A percentile compares a stretch with the other conserved stretches of the same genome.
Conservation (phyloP, 179 eudicot genomes). For the Corrigiola litoralis region DNA sequence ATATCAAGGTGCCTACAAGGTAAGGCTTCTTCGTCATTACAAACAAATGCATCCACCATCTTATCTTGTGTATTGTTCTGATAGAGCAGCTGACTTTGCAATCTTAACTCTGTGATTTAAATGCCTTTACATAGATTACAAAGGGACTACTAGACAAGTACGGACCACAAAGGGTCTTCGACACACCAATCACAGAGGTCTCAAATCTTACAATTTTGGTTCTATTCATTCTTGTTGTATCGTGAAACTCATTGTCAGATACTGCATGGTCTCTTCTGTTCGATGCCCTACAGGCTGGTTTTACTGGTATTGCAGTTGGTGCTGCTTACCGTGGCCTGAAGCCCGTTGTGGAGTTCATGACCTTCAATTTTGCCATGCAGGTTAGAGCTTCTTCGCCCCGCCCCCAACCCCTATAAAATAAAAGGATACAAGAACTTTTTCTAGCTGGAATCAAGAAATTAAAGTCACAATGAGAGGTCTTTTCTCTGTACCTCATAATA, state of each 20-base stretch:
- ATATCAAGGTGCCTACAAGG: constrained; percentile 98
- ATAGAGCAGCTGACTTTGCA: background rate
- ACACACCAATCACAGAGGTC: constrained; percentile 98
- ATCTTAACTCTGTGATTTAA: background rate
- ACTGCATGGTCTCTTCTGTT: too few species aligned
- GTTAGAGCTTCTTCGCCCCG: too few species aligned
- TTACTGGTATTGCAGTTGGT: constrained; percentile 90
- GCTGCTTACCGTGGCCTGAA: constrained; percentile 74
- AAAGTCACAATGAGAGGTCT: too few species aligned
- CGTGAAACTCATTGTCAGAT: too few species aligned
- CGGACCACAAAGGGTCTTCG: constrained; percentile 89
- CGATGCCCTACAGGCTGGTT: constrained; percentile 94
- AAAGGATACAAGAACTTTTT: too few species aligned
- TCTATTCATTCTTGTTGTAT: too few species aligned
- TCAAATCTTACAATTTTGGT: background rate
- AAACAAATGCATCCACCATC: background rate
- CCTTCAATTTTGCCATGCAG: constrained; percentile 96
- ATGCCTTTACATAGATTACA: constrained; percentile 49
- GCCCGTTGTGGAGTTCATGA: constrained; percentile 88
- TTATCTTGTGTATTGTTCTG: background rate
- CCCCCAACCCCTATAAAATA: too few species aligned
- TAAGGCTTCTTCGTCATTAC: too few species aligned
- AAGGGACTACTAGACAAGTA: constrained; percentile 92
- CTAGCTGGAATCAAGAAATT: too few species aligned
- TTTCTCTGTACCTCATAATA: too few species aligned